Base-by-base conservation (phyloP, 345 rosid species). In the Dipteronia dyeriana region DNA sequence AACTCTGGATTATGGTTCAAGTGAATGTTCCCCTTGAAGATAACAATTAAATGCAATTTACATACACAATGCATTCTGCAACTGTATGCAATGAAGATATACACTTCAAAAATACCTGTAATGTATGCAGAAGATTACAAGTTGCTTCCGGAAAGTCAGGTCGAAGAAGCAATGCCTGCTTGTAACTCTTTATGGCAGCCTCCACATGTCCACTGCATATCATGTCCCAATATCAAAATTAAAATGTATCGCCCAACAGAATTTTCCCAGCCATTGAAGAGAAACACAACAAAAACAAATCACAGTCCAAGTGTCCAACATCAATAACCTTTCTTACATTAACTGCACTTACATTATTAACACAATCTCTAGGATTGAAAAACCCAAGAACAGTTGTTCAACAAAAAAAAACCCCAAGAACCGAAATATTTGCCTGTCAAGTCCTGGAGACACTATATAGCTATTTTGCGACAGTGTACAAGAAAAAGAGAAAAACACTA, bases 101-200 rank as follows among this genome's bases (percentile, higher is more conserved):
- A 72, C 41, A 56, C 23, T 60, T 29, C 43, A 31, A 64, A 20
- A 3, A 34, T 87, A 94, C 99, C 95, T 92, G 97, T 64, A 96
- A 82, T 39, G 99, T 94, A 80, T 96, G 99, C 49, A 94, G 83
- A 82, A 96, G 97, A 82, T 96, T 96, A 87, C 98, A 96, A 7
- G 97, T 96, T 54, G 97, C 99, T 85, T 96, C 99, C 56, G 99
- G 99, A 74, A 96, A 96, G 75, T 96, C 99, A 9, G 97, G 85
- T 43, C 99, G 91, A 56, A 96, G 86, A 57, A 74, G 74, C 83
- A 96, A 79, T 56, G 99, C 98, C 83, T 96, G 95, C 78, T 88
- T 89, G 82, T 96, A 96, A 86, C 97, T 96, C 67, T 94, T 91
- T 63, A 94, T 82, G 71, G 99, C 98, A 78, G 94, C 94, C 79